These are phyloP conservation scores for Corylus americana DNA, from an alignment of 306 rosid genomes.

Conservation along the genomic window DNA sequence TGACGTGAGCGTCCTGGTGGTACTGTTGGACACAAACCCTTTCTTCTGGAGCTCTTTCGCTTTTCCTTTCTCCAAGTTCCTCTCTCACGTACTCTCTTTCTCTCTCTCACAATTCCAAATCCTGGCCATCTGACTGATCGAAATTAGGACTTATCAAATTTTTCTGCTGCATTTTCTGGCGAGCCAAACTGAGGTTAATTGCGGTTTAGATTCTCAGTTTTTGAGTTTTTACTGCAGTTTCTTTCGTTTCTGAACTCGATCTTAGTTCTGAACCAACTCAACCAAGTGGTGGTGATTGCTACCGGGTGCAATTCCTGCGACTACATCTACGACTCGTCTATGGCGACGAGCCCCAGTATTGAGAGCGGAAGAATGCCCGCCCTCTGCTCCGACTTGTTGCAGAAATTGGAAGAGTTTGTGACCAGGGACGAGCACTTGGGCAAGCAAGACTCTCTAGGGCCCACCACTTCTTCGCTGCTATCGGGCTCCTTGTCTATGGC, in stretches of 20 bases:
- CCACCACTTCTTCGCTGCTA: slow-evolving; percentile 62
- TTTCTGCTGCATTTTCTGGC: background rate
- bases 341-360: slow-evolving; percentile 42
- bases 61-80: slow-evolving; percentile 69
- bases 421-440: slow-evolving; percentile 54
- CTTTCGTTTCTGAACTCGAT: slow-evolving; percentile 81
- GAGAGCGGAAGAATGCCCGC: slow-evolving; percentile 69
- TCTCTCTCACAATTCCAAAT: slow-evolving; percentile 6
- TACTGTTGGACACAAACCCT: slow-evolving; percentile 80
- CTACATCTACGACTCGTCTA: slow-evolving; percentile 72
- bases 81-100: slow-evolving; percentile 63
- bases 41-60: slow-evolving; percentile 81
- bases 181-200: background rate
- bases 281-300: slow-evolving; percentile 82
- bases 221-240: slow-evolving; percentile 40
- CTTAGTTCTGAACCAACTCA: slow-evolving; percentile 76
- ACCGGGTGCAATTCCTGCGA: slow-evolving; percentile 82
- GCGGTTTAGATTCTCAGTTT: background rate
- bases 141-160: too few species aligned
- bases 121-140: slow-evolving; percentile 7
- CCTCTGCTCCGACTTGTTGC: slow-evolving; percentile 63
- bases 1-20: slow-evolving; percentile 86
- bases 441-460: slow-evolving; percentile 40
- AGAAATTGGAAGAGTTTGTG: slow-evolving; percentile 62
- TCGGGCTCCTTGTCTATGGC: slow-evolving; percentile 94